These are phyloP conservation scores for Pythium guiyangense DNA, from an alignment of 352 stramenopile species.

Conservation along the genomic window DNA sequence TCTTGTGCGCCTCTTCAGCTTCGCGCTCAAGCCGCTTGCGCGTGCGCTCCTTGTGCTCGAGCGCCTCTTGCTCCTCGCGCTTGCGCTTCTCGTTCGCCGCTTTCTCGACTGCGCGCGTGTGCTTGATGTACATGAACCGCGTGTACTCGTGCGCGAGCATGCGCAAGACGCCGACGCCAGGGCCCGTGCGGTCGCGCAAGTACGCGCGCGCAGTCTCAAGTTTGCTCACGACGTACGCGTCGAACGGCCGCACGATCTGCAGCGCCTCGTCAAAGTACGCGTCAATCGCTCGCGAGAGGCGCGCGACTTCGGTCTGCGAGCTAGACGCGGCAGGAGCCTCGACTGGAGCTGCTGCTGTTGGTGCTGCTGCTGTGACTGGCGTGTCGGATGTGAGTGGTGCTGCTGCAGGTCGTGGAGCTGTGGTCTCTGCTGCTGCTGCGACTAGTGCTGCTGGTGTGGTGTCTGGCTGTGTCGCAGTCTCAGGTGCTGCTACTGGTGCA, in stretches of 20 bases:
- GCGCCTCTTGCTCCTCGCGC: constrained; percentile 58
- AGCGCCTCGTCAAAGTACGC: constrained; percentile 62
- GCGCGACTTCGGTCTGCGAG: constrained; percentile 9
- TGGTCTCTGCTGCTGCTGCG: not conserved
- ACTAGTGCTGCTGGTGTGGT: not conserved
- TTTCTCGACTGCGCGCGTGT: constrained; percentile 71
- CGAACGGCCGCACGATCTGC: constrained; percentile 52
- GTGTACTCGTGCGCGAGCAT: constrained; percentile 83
- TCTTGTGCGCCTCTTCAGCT: constrained; percentile 64
- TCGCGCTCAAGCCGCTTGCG: constrained; percentile 66
- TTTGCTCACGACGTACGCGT: constrained; percentile 66
- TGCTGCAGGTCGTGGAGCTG: not conserved
- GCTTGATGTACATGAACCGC: constrained; percentile 80
- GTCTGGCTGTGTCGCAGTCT: not conserved
- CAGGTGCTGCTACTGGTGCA: no score
- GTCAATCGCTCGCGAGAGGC: constrained; percentile 29
- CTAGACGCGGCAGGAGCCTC: not conserved
- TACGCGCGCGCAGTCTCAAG: constrained; percentile 59
- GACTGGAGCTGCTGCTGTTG: not conserved
- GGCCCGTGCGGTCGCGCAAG: constrained; percentile 50
- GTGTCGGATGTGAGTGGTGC: not conserved
- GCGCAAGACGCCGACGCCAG: constrained; percentile 55
- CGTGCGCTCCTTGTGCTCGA: constrained; percentile 48
- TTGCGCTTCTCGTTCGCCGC: constrained; percentile 64
- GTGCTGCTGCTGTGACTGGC: not conserved